Base-by-base conservation (phyloP, 2,329 filamentous ascomycete species). In the Aschersonia sp. region DNA sequence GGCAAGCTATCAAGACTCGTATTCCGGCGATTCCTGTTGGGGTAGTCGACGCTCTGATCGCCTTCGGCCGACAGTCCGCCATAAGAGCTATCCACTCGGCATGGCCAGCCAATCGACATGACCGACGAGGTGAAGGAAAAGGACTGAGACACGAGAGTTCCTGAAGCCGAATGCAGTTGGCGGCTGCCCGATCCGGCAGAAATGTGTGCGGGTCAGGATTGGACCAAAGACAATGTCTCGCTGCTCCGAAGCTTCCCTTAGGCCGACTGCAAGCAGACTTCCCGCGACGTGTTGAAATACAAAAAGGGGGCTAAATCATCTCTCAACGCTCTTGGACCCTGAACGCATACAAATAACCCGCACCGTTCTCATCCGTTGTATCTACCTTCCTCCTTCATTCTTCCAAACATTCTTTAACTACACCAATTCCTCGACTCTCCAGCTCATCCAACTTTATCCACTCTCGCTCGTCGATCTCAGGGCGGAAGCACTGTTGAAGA, bases 391-490 rank as follows among this genome's bases (percentile, higher is more conserved):
- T 20, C 20, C 20, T 20, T 20, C 32, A 9, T 7, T 38, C 32
- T 12, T 7, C 32, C 12, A 7, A 38, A 38, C 32, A 9, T 3
- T 38, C 32, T 38, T 38, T 38, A 38, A 38, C 32, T 9, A 38
- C 20, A 20, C 20, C 20, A 20, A 20, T 20, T 20, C 20, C 20
- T 20, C 20, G 20, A 20, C 20, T 20, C 20, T 20, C 30, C 5
- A n/a, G 5, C n/a, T 30, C n/a, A 20, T 43, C 49, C 47, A 55
- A 51, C 48, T 52, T 54, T 47, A 48, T 48, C 51, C 12, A 51
- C 50, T 45, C 44, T 52, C 48, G 48, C 50, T 55, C 42, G 44
- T 20, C 12, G 10, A 40, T 5, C 12, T 29, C 38, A 44, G 45
- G 44, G 12, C 40, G n/a, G 7, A 38, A 43, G 35, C 38, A 41